Percentiles rank a stretch among this genome's conserved stretches.
These are phyloP conservation scores for Fusarium sp. DNA, from an alignment of 2,329 filamentous ascomycete genomes.

Conservation along the genomic window DNA sequence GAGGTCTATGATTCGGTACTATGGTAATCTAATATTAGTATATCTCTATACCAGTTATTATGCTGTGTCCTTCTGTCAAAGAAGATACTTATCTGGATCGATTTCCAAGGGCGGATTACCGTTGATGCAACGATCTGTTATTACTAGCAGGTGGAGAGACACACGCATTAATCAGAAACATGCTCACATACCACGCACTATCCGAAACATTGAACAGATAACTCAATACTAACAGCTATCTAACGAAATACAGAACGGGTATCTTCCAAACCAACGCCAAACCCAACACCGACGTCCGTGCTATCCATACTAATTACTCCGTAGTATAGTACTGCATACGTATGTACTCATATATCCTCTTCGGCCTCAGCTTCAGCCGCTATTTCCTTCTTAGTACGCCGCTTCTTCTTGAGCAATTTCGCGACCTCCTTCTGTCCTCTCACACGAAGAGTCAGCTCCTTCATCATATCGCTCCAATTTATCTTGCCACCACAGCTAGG, in stretches of 20 bases:
- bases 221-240: too few relatives aligned
- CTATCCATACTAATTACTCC: too few relatives aligned
- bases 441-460: conserved; percentile 80
- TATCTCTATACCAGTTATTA: too few relatives aligned
- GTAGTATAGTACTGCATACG: too few relatives aligned
- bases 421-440: conserved; percentile 78
- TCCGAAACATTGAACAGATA: too few relatives aligned
- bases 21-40: too few relatives aligned
- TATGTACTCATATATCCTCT: conserved; percentile 13
- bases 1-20: too few relatives aligned
- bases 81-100: too few relatives aligned
- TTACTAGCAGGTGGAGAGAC: background rate
- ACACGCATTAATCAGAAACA: background rate
- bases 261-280: conserved; percentile 34
- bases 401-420: conserved; percentile 72
- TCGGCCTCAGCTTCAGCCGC: conserved; percentile 24
- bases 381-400: conserved; percentile 48
- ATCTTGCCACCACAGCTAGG: conserved; percentile 74
- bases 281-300: conserved; percentile 3
- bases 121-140: too few relatives aligned
- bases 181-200: background rate
- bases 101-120: too few relatives aligned
- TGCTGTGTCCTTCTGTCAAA: too few relatives aligned
- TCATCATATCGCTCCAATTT: conserved; percentile 83
- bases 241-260: conserved; percentile 15